Evolutionary conservation across 331 rosid species (phyloP), one percentile per base, ranked within the genome.

Genomic region (Arachis monticola): DNA sequence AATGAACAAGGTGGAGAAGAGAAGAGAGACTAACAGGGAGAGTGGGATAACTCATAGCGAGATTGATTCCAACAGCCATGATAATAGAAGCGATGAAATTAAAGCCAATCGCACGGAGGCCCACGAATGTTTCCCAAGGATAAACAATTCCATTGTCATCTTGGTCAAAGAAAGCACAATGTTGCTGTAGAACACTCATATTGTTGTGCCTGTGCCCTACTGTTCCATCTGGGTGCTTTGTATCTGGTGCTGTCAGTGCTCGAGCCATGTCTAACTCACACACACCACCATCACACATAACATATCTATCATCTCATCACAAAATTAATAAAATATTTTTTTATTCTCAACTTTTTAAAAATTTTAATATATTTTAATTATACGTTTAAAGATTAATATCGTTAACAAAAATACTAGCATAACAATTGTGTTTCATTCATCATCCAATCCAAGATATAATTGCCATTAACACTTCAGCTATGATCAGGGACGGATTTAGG

Each of bases 71-170:
- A 78, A 83, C n/a, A 30, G 91, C 80, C 69, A 84, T 2, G 5
- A 88, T 10, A 47, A 81, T 56, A 27, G 96, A 90, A 14, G 70
- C 84, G 71, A 90, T 58, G 13, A 80, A 14, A 63, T 90, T 94
- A 30, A 84, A 84, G 31, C 87, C 87, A 58, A 84, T 32, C 35
- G 85, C 75, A 14, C 87, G 77, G 66, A 73, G 5, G 78, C 96
- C 97, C 31, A 48, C 42, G 56, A 83, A 92, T 45, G 96, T 92
- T 79, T 94, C 97, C 97, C 96, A 94, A 5, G 97, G 99, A 67
- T 91, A 94, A 75, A 92, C n/a, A 59, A 92, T 87, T 41, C 97
- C 99, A 48, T 92, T 78, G 74, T 81, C 87, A 64, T 92, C 96
- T 64, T 58, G 86, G 87, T 94, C 97, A 72, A 94, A 92, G 51